A percentile compares a stretch with the other conserved stretches of the same genome.
Conservation (phyloP, 805 yeast genomes). For the Jamesozyma piceae region DNA sequence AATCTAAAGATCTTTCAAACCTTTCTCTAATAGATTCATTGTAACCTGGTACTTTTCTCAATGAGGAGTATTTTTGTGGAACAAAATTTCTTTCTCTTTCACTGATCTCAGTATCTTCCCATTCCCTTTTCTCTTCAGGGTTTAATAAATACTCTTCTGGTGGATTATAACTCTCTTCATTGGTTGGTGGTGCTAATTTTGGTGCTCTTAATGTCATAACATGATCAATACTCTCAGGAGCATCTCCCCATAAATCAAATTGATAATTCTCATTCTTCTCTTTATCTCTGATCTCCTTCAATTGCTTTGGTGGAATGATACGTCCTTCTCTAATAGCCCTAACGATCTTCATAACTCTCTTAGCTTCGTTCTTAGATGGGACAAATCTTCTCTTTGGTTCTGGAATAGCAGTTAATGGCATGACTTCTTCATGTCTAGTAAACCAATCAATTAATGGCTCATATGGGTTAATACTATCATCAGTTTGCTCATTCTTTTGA, state of each 20-base stretch:
- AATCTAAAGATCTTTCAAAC: conserved; percentile 88
- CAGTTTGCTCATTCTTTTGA: conserved; percentile 77
- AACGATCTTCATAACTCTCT: conserved; percentile 91
- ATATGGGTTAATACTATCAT: conserved; percentile 73
- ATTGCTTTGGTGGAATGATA: conserved; percentile 62
- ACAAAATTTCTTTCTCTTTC: conserved; percentile 73
- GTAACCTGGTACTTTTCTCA: conserved; percentile 92
- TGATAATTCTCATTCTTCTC: conserved; percentile 45
- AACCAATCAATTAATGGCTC: conserved; percentile 96
- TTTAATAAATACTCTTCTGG: conserved; percentile 87
- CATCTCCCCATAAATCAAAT: conserved; percentile 83
- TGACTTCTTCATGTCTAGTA: conserved; percentile 68
- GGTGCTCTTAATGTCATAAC: conserved; percentile 93
- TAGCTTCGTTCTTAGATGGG: conserved; percentile 95
- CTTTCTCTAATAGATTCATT: conserved; percentile 76
- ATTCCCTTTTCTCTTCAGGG: conserved; percentile 64
- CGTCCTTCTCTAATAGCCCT: conserved; percentile 94
- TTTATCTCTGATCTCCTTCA: conserved; percentile 41
- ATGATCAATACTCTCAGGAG: conserved; percentile 54
- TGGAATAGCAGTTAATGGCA: conserved; percentile 89
- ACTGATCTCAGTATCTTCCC: conserved; percentile 60
- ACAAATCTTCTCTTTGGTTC: conserved; percentile 96
- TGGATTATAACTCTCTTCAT: conserved; percentile 94
- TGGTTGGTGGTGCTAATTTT: conserved; percentile 88
- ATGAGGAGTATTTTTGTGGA: conserved; percentile 72